phyloP scores from a whole-genome alignment of 768 basidiomycete species.

The Suillus tomentosus region DNA sequence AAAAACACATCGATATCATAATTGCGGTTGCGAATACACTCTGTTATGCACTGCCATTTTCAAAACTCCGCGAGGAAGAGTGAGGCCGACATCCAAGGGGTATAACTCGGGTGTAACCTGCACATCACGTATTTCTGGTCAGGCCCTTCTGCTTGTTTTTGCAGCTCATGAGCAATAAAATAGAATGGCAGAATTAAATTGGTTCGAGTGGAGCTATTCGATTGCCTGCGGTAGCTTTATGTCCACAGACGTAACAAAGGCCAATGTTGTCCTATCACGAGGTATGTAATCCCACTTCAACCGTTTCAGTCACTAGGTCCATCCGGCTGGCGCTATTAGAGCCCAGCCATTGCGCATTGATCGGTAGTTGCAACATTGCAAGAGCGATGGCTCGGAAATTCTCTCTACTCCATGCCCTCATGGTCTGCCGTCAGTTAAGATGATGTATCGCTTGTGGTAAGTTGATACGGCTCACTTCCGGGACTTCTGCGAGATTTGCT shows the following conservation, averaged over 20 bases:
- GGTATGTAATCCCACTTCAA: not conserved
- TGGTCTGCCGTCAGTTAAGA: not conserved
- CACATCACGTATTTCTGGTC: not conserved
- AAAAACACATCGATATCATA: no score
- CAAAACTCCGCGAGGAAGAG: not conserved
- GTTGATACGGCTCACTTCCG: not conserved
- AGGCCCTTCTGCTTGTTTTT: not conserved
- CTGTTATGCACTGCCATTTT: not conserved
- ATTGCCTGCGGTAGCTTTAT: not conserved
- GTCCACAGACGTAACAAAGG: conserved; percentile 2
- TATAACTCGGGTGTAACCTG: not conserved
- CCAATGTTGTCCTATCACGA: not conserved
- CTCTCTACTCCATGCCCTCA: not conserved
- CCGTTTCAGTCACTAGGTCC: not conserved
- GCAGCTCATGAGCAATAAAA: not conserved
- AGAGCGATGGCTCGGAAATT: not conserved
- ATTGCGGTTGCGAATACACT: conserved; percentile 3
- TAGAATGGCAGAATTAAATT: not conserved
- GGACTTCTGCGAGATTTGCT: not conserved
- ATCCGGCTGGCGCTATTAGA: not conserved
- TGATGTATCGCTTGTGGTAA: not conserved
- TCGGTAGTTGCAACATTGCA: not conserved
- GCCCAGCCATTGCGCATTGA: not conserved
- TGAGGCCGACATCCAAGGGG: not conserved
- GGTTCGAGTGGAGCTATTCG: not conserved